Evolutionary conservation across 2,329 filamentous ascomycete genomes (phyloP).

Genomic region (Trichoderma sp.): DNA sequence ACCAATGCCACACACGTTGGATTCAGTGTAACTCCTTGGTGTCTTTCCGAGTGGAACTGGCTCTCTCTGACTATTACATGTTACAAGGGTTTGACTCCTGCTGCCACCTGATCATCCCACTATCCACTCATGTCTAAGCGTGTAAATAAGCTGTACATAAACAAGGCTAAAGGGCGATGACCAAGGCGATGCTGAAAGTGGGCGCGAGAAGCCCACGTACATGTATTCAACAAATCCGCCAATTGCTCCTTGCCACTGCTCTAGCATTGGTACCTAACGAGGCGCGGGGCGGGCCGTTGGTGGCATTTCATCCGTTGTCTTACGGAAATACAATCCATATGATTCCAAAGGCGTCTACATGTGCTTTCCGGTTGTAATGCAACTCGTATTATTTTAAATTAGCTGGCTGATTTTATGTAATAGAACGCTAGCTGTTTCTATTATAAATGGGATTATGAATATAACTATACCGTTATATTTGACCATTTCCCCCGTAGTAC

Average conservation of each 20-base stretch:
- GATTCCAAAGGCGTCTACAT: background rate
- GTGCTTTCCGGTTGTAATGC: no score
- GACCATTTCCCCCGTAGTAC: no score
- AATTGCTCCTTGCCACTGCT: background rate
- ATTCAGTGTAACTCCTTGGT: background rate
- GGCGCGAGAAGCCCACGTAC: background rate
- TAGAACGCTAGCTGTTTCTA: no score
- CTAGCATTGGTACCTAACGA: background rate
- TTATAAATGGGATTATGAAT: no score
- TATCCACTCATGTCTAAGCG: background rate
- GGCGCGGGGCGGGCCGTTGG: slow-evolving; percentile 9
- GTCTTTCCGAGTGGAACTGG: background rate
- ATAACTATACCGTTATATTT: no score
- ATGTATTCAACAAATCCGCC: background rate
- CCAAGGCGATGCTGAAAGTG: background rate
- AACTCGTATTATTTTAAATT: no score
- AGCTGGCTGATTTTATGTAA: no score
- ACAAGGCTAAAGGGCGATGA: background rate
- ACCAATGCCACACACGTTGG: background rate
- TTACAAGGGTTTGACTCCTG: background rate
- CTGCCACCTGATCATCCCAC: background rate
- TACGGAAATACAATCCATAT: background rate
- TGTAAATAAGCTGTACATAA: background rate
- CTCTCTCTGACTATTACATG: background rate
- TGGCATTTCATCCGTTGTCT: background rate